phyloP scores from a whole-genome alignment of 2,329 filamentous ascomycete genomes.

The Corniculantispora saksenae region DNA sequence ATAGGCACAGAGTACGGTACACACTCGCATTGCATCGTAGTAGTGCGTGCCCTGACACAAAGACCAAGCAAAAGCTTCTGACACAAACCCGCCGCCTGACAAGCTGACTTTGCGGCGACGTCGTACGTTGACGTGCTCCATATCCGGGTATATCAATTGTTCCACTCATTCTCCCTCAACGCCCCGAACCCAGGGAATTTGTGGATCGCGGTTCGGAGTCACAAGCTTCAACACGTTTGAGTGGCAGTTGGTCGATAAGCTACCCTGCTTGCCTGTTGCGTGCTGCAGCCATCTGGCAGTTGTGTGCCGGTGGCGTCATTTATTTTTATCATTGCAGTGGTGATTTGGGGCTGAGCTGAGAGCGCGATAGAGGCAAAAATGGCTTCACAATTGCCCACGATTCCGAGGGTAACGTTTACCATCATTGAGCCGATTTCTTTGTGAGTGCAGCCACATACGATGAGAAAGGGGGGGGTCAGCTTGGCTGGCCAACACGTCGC shows the following conservation, averaged over 20 bases:
- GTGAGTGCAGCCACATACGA: slow-evolving; percentile 43
- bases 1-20: no score
- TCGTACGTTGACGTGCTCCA: slow-evolving; percentile 5
- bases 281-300: slow-evolving; percentile 17
- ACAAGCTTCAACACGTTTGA: slow-evolving; percentile 13
- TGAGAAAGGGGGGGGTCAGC: no score
- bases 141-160: slow-evolving; percentile 1
- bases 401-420: slow-evolving; percentile 68
- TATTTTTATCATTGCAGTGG: not conserved
- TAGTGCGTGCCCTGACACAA: no score
- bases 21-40: not conserved
- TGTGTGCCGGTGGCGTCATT: slow-evolving; percentile 17
- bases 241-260: slow-evolving; percentile 17
- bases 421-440: slow-evolving; percentile 68
- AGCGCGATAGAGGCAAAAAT: slow-evolving; percentile 38
- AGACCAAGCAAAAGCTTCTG: slow-evolving; percentile 3
- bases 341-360: not conserved
- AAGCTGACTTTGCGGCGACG: slow-evolving; percentile 5
- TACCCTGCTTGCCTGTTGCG: slow-evolving; percentile 5
- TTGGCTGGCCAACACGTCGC: slow-evolving; percentile 3
- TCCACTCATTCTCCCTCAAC: not conserved
- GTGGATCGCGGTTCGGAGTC: slow-evolving; percentile 20
- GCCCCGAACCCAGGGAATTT: slow-evolving; percentile 20
- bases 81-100: slow-evolving; percentile 2
- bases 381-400: slow-evolving; percentile 61